Evolutionary conservation across 208 protist genomes (phyloP), one percentile per base, ranked within the genome.

Genomic region (Leishmania aethiopica): DNA sequence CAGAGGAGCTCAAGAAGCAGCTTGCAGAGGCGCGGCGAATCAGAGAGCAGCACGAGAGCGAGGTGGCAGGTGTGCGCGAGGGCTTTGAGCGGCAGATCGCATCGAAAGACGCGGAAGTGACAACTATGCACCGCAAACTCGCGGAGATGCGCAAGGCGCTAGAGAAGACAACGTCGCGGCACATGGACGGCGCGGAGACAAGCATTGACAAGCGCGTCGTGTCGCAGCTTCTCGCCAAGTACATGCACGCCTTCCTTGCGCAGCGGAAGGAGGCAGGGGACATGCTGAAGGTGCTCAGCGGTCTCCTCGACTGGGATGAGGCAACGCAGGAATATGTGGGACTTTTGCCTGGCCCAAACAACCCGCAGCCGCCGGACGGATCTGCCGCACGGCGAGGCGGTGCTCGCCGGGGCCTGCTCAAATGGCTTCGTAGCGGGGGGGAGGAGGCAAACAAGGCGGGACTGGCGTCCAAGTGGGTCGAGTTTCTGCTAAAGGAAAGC

Each of bases 191-290:
- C 67, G 55, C 79, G n/a, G 89, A 93, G 45, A 90, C 60, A 2
- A 88, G 86, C 47, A 91, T 97, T 62, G 94, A 97, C 84, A 97
- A 97, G 85, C 82, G 89, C 32, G 92, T 96, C 28, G 86, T 95
- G 53, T 93, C 93, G 81, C 90, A 97, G 80, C 75, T 97, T 0
- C 84, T 95, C 7, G 86, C 94, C n/a, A 96, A 96, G 84, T 97
- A 90, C 78, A 93, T 97, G 57, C 94, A 97, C 80, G 87, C 90
- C 64, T 90, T 95, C 74, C 81, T 94, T 28, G 87, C 37, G 8
- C 86, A 90, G 79, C 73, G 71, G 7, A 88, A 77, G 40, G 92
- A 95, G 83, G 83, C 90, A 37, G 85, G 89, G 74, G 94, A 96
- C 67, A 94, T 97, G 80, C 83, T 96, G 32, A 94, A 95, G 77